These are phyloP conservation scores for Forsythia suspensa DNA, from an alignment of 257 asterid species.

Conservation along the genomic window DNA sequence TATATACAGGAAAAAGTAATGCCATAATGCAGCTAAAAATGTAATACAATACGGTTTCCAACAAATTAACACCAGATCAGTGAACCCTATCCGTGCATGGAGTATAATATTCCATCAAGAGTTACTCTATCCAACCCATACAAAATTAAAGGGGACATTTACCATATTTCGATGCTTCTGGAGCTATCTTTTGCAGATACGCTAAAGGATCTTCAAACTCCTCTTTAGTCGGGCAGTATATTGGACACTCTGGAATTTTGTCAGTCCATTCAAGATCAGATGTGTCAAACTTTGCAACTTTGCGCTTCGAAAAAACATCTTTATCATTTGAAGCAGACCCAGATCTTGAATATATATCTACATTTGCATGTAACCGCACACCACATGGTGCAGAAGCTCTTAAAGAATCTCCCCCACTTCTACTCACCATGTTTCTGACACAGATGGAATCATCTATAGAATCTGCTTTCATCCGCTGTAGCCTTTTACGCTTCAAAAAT, in stretches of 20 bases:
- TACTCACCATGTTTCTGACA: slow-evolving; percentile 49
- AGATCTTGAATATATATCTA: slow-evolving; percentile 39
- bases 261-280: slow-evolving; percentile 80
- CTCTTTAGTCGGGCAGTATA: slow-evolving; percentile 72
- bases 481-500: slow-evolving; percentile 80
- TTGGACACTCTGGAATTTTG: slow-evolving; percentile 85
- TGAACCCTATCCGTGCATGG: slow-evolving; percentile 4
- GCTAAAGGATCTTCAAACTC: slow-evolving; percentile 93
- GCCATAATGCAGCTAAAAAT: neutral
- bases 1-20: neutral
- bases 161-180: slow-evolving; percentile 96
- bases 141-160: slow-evolving; percentile 14
- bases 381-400: slow-evolving; percentile 81
- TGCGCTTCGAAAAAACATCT: slow-evolving; percentile 61
- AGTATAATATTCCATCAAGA: neutral
- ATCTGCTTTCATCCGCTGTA: slow-evolving; percentile 68
- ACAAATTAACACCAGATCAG: slow-evolving; percentile 2
- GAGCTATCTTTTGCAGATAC: slow-evolving; percentile 91
- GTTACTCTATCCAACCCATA: slow-evolving; percentile 9
- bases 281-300: slow-evolving; percentile 69
- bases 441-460: slow-evolving; percentile 41
- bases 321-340: slow-evolving; percentile 45
- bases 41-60: neutral
- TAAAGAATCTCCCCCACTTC: slow-evolving; percentile 82
- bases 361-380: slow-evolving; percentile 52